phyloP scores from a whole-genome alignment of 352 stramenopile genomes.

The Phytophthora pinifolia region DNA sequence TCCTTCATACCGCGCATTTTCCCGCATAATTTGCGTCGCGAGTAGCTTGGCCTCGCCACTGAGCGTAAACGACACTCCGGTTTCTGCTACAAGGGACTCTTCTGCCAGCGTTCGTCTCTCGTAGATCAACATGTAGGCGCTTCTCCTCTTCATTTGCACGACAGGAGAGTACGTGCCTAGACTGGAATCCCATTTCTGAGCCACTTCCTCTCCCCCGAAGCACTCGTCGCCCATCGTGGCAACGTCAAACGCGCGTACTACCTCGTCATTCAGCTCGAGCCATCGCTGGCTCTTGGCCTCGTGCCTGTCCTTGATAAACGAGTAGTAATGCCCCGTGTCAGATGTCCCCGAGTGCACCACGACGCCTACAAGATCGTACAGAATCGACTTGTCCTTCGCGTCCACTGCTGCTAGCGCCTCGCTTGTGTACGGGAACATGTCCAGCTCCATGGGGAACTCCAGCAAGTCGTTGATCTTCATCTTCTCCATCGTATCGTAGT shows the following conservation, averaged over 20 bases:
- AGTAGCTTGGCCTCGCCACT: conserved; percentile 22
- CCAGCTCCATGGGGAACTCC: conserved; percentile 82
- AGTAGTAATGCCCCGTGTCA: conserved; percentile 95
- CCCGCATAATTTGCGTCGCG: conserved; percentile 17
- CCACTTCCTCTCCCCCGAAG: conserved; percentile 89
- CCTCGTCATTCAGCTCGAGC: conserved; percentile 94
- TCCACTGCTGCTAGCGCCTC: conserved; percentile 38
- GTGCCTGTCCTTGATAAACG: conserved; percentile 86
- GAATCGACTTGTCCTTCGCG: conserved; percentile 9
- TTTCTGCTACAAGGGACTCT: neutral
- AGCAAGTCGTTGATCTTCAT: conserved; percentile 87
- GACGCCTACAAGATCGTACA: conserved; percentile 91
- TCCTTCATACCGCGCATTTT: conserved; percentile 37
- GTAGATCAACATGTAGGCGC: conserved; percentile 83
- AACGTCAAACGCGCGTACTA: conserved; percentile 80
- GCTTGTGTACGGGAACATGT: conserved; percentile 92
- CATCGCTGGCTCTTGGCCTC: conserved; percentile 40
- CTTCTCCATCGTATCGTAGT: conserved; percentile 89
- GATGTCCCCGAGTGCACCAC: conserved; percentile 93
- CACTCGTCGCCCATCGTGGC: conserved; percentile 80
- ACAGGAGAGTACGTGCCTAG: conserved; percentile 26
- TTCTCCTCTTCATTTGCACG: conserved; percentile 66
- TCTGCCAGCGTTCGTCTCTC: conserved; percentile 31
- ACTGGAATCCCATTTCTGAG: conserved; percentile 50
- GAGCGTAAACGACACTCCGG: neutral